Evolutionary conservation across 2,329 filamentous ascomycete species (phyloP), one percentile per base, ranked within the genome.

Genomic region (Ophiocordyceps polyrhachis-furcata): DNA sequence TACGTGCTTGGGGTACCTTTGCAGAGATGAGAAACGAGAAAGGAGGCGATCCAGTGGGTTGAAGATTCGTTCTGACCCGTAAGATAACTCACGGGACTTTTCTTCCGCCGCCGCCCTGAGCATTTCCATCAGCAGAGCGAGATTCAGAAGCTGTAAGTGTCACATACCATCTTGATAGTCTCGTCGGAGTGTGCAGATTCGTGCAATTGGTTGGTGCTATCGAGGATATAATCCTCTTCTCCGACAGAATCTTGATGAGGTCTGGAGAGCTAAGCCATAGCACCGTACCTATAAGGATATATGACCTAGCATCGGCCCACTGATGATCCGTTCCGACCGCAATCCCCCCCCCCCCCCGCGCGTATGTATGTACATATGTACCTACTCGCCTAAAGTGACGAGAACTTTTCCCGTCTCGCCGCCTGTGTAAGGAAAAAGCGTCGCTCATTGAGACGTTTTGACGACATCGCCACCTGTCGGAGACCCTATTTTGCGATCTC

Each of bases 1-100:
- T 74, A 98, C 86, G 73, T 98, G 89, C 74, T 94, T 95, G 64
- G 87, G 88, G 68, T 94, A 94, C 60, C 86, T 93, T 25, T 15
- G 40, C 14, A 14, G 14, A 28, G 6, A 21, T 17, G 12, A 14
- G 25, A 9, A 28, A 28, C 6, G 21, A 23, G 21, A 23, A 11
- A 28, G 25, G 9, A 28, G 25, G 25, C 25, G 25, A 28, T 28
- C 25, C 25, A 28, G 9, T 28, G 25, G 9, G 25, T 38, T 38
- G 35, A 25, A n/a, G 20, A 8, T 12, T 23, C 21, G 14, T 23
- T 20, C 28, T 19, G 25, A 14, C 5, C 15, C 21, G 19, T 7
- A 5, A 15, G 25, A 43, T 15, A 28, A 47, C 67, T 71, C 64
- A 75, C 72, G 69, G 69, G 57, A 75, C 62, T 63, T 65, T 41